Conservation (phyloP, 768 basidiomycete species). For the Leucosporidium creatinivorum region DNA sequence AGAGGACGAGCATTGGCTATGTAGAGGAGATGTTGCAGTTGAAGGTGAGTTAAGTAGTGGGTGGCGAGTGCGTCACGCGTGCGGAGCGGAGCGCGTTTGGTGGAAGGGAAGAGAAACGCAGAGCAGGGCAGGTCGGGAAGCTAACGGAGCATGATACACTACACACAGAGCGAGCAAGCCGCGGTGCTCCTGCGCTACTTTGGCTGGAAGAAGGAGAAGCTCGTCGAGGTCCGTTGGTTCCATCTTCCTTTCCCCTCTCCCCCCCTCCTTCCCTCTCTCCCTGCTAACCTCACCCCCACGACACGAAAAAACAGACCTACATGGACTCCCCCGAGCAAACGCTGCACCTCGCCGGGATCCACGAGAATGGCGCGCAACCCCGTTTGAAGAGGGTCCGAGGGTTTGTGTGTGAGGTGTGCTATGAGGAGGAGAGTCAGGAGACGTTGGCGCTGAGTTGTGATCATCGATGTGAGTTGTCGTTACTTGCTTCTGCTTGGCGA, state of each 20-base stretch:
- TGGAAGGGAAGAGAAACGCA: neutral
- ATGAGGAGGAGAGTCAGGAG: constrained; percentile 58
- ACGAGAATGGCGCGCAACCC: constrained; percentile 37
- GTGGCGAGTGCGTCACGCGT: neutral
- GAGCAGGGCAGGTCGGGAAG: no score
- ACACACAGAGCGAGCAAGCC: constrained; percentile 57
- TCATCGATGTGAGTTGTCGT: constrained; percentile 76
- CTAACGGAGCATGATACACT: neutral
- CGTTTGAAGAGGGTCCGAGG: constrained; percentile 44
- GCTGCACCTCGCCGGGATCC: constrained; percentile 65
- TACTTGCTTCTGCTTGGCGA: neutral
- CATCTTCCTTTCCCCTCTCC: constrained; percentile 4
- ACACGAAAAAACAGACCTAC: constrained; percentile 46
- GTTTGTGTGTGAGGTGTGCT: constrained; percentile 92
- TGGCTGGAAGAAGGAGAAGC: constrained; percentile 91
- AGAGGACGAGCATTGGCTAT: constrained; percentile 72
- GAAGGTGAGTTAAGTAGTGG: constrained; percentile 51
- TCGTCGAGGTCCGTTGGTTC: constrained; percentile 73
- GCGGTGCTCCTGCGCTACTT: constrained; percentile 70
- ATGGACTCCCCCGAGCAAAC: constrained; percentile 81
- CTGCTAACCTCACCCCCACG: neutral
- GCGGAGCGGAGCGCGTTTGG: neutral
- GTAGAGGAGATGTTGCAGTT: constrained; percentile 81
- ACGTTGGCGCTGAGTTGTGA: constrained; percentile 70
- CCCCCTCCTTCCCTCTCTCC: neutral